Evolutionary conservation across 768 basidiomycete genomes (phyloP).

Genomic region (Amanita jacksonii): DNA sequence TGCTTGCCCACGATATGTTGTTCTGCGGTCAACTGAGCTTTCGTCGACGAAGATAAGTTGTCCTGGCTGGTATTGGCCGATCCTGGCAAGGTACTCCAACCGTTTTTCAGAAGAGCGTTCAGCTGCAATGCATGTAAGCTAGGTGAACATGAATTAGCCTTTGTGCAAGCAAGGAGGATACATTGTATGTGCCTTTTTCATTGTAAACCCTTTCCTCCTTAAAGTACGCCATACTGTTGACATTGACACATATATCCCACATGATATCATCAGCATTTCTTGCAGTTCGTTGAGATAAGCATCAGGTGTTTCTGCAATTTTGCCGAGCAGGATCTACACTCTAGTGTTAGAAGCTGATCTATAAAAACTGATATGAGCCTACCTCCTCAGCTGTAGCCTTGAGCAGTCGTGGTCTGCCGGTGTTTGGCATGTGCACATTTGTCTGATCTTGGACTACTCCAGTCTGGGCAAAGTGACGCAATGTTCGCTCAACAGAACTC

Average conservation of each 20-base stretch:
- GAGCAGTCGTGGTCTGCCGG: too few relatives aligned
- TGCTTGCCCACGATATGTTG: conserved; percentile 13
- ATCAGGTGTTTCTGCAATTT: conserved; percentile 14
- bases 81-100: conserved; percentile 6
- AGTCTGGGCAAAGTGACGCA: neutral
- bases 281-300: conserved; percentile 21
- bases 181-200: conserved; percentile 2
- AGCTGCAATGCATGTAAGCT: conserved; percentile 12
- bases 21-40: conserved; percentile 18
- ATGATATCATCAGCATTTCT: conserved; percentile 12
- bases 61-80: conserved; percentile 12
- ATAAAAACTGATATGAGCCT: neutral
- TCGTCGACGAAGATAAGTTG: conserved; percentile 28
- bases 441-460: neutral
- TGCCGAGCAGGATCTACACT: neutral
- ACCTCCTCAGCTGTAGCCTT: neutral
- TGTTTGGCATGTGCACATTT: too few relatives aligned
- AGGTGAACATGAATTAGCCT: neutral
- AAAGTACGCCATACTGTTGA: conserved; percentile 19
- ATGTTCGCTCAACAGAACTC: conserved; percentile 2
- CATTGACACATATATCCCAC: conserved; percentile 13
- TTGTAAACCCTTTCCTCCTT: neutral
- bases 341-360: neutral
- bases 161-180: neutral
- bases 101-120: conserved; percentile 13